Evolutionary conservation across 768 basidiomycete genomes (phyloP), one percentile per base, ranked within the genome.

Genomic region (Rubroboletus satanas): DNA sequence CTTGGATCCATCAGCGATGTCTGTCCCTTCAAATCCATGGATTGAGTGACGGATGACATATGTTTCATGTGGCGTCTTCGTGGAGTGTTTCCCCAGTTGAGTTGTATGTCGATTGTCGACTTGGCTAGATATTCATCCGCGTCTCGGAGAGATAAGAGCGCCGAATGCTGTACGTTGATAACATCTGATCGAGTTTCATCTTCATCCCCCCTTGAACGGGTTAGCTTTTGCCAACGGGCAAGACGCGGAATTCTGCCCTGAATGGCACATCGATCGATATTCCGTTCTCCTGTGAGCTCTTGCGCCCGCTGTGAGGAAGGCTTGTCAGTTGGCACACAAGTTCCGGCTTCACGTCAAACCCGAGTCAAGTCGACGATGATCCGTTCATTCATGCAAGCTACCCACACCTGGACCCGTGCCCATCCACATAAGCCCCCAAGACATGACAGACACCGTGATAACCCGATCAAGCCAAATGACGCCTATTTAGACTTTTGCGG

Each of bases 401-500:
- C 39, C 11, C 21, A 37, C 36, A 17, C 36, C 17, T 17, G 3
- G n/a, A 38, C n/a, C 4, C 9, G 9, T 21, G 21, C 21, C 21
- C 21, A 21, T 21, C 21, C 5, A 35, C 37, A 9, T 7, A n/a
- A 3, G 11, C 38, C 39, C 39, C 21, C 33, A 33, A 36, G 36
- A n/a, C 32, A 36, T 44, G 21, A 49, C 36, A 21, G 50, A 18
- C n/a, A 29, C 54, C 44, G 50, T 21, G 18, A 21, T 14, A 9
- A 17, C 29, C 55, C 45, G 54, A 56, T 54, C 55, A 50, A 63
- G 33, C 28, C 32, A 33, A 21, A 51, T 55, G 62, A 64, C 55
- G 62, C 59, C 57, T 58, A 55, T 54, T 63, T 54, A 60, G 53
- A 56, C 58, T 63, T 64, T 64, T 38, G 52, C 41, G 44, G 33